Evolutionary conservation across 2,329 filamentous ascomycete species (phyloP), one percentile per base, ranked within the genome.

Genomic region (Ophiostoma sp.): DNA sequence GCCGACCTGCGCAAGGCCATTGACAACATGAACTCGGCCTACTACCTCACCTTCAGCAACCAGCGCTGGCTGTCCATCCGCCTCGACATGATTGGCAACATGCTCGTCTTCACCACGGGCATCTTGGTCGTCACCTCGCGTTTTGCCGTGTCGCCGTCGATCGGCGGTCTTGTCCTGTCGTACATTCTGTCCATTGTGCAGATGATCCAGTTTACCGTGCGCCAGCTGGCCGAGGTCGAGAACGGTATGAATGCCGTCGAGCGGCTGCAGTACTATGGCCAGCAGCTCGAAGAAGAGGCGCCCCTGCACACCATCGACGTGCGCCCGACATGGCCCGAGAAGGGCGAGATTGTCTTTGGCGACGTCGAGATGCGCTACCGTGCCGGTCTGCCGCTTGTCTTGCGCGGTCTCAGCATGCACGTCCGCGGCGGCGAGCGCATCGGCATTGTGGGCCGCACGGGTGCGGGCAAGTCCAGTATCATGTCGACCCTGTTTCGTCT

Each of bases 221-320:
- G 95, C 23, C 94, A 98, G 79, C 84, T 97, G 8, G 94, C 94
- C 35, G 94, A 97, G 79, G 93, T 98, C 10, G 94, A 98, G 79
- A 98, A 97, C 80, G 93, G 94, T 77, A 98, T 98, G 94, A 98
- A 97, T 78, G 90, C 94, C 0, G 95, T 96, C 0, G 94, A 98
- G 80, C 90, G 95, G 67, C 84, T 98, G 44, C 89, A 93, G 77
- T 93, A 96, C 81, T 98, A 98, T 78, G 94, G 92, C 69, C 92
- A 87, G 0, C 80, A 92, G 74, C 86, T 99, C 4, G 93, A 96
- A 73, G 90, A 97, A 77, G 95, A 98, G 79, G 92, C 94, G 0
- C 92, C 94, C 0, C 83, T 94, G 1, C 91, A 94, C 75, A 89
- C 92, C 60, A 78, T 89, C 67, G 87, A 93, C 5, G 87, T 97